Percentiles rank a stretch among this genome's conserved stretches.
phyloP scores from a whole-genome alignment of 495 filamentous ascomycete genomes.

The Penicillium bovifimosum region DNA sequence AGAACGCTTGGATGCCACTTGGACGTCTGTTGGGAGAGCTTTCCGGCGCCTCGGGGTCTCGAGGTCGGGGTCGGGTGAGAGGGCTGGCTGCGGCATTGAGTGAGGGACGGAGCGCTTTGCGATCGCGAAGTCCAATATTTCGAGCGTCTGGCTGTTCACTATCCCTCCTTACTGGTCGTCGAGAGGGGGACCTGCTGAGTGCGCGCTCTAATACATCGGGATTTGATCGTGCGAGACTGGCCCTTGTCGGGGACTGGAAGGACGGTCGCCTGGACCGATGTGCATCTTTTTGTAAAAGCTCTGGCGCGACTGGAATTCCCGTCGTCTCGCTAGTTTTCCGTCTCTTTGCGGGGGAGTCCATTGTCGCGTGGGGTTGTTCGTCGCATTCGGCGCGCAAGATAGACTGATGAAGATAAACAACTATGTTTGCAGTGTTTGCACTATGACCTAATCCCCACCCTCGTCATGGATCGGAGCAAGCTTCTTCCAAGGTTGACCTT shows the following conservation, averaged over 20 bases:
- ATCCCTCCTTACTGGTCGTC: slow-evolving; percentile 13
- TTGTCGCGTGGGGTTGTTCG: slow-evolving; percentile 12
- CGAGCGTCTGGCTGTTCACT: slow-evolving; percentile 20
- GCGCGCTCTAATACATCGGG: slow-evolving; percentile 52
- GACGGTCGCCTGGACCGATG: slow-evolving; percentile 43
- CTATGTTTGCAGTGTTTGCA: slow-evolving; percentile 42
- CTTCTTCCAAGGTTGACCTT: slow-evolving; percentile 8
- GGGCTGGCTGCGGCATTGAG: slow-evolving; percentile 35
- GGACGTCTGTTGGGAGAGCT: slow-evolving; percentile 31
- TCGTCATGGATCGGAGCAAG: neutral
- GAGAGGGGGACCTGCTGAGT: slow-evolving; percentile 31
- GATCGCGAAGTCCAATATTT: slow-evolving; percentile 29
- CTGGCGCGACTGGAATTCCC: slow-evolving; percentile 14
- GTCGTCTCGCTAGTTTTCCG: slow-evolving; percentile 53
- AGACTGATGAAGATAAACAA: slow-evolving; percentile 26
- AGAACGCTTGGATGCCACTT: slow-evolving; percentile 36
- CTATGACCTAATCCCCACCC: slow-evolving; percentile 32
- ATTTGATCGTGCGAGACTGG: slow-evolving; percentile 59
- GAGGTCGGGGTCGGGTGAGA: slow-evolving; percentile 27
- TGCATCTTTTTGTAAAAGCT: slow-evolving; percentile 19
- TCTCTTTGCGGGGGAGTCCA: slow-evolving; percentile 54
- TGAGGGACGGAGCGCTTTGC: slow-evolving; percentile 35
- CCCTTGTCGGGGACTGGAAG: slow-evolving; percentile 60
- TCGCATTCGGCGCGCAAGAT: slow-evolving; percentile 5
- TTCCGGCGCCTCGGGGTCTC: slow-evolving; percentile 23